Conservation (phyloP, 2,329 filamentous ascomycete species). For the Penicillium sp. region DNA sequence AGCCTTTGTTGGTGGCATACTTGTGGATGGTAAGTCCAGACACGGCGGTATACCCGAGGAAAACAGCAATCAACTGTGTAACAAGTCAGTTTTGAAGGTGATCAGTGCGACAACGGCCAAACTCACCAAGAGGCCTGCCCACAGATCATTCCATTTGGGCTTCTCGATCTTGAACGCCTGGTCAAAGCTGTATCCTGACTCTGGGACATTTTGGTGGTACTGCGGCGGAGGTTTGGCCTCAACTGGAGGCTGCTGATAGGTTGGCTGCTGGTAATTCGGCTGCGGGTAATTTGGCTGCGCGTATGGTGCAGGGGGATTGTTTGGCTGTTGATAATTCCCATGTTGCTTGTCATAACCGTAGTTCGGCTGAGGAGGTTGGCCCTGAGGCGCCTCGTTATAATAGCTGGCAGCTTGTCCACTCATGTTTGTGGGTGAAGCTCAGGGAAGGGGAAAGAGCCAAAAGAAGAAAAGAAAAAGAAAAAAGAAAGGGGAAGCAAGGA, state of each 20-base stretch:
- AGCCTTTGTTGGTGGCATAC: slow-evolving; percentile 64
- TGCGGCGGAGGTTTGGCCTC: slow-evolving; percentile 25
- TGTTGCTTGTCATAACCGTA: slow-evolving; percentile 19
- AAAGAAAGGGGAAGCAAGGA: background rate
- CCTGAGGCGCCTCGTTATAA: slow-evolving; percentile 31
- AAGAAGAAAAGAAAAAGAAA: background rate
- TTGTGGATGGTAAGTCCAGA: slow-evolving; percentile 73
- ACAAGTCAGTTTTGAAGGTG: background rate
- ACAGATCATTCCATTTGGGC: slow-evolving; percentile 88
- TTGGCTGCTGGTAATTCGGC: slow-evolving; percentile 5
- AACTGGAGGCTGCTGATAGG: slow-evolving; percentile 14
- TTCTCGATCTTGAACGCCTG: slow-evolving; percentile 77
- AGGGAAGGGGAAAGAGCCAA: background rate
- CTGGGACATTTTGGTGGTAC: slow-evolving; percentile 29
- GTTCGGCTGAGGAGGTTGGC: slow-evolving; percentile 14
- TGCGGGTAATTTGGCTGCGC: slow-evolving; percentile 4
- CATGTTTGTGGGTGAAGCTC: slow-evolving; percentile 22
- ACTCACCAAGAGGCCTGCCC: slow-evolving; percentile 76
- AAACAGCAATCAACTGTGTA: slow-evolving; percentile 65
- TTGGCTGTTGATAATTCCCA: slow-evolving; percentile 18
- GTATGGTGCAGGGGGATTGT: background rate
- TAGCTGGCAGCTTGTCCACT: slow-evolving; percentile 41
- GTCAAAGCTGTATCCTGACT: slow-evolving; percentile 58
- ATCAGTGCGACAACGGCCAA: background rate
- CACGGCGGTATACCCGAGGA: slow-evolving; percentile 72